phyloP scores from a whole-genome alignment of 306 rosid species.

The Sophora flavescens region DNA sequence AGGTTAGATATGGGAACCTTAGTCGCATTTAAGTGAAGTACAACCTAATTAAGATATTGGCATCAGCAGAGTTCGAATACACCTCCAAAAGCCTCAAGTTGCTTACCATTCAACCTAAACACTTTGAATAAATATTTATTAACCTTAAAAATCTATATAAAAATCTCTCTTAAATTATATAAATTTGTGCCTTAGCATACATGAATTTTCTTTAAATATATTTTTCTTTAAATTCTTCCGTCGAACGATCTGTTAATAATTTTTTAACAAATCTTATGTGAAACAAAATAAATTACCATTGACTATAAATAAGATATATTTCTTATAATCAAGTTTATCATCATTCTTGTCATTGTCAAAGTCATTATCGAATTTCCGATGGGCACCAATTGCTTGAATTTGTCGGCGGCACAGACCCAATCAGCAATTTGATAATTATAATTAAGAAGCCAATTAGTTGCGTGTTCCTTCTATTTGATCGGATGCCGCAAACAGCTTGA shows the following conservation, averaged over 20 bases:
- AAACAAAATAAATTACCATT: background rate
- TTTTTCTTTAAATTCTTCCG: background rate
- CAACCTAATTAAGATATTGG: no score
- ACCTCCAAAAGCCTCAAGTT: no score
- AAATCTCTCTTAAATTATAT: no score
- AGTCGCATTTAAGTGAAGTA: no score
- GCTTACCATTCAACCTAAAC: no score
- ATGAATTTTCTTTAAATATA: no score
- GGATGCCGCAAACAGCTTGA: constrained; percentile 31
- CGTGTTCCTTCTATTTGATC: constrained; percentile 40
- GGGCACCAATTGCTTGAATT: constrained; percentile 36
- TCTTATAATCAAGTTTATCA: constrained; percentile 3
- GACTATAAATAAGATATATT: background rate
- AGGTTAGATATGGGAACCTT: no score
- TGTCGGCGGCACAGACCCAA: constrained; percentile 44
- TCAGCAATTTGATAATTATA: constrained; percentile 6
- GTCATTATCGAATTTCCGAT: background rate
- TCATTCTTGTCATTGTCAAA: constrained; percentile 25
- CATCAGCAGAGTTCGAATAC: no score
- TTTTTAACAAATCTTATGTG: background rate
- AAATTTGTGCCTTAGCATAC: background rate
- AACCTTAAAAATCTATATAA: no score
- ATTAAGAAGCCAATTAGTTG: constrained; percentile 35
- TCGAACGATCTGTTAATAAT: background rate
- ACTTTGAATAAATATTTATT: no score